Base-by-base conservation (phyloP, 23 red algal genomes). In the Agarophyton chilense region DNA sequence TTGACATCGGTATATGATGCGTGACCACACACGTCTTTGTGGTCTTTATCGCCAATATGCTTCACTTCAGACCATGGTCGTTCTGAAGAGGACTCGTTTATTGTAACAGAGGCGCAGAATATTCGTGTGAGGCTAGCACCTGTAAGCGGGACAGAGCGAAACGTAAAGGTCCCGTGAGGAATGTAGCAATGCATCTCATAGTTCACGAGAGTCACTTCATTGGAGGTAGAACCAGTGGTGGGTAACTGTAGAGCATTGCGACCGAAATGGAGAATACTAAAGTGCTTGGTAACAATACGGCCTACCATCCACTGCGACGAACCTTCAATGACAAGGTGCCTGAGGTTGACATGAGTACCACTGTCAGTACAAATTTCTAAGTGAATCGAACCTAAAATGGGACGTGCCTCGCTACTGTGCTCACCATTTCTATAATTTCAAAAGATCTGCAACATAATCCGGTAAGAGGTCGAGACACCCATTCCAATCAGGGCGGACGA, bases 21-120 rank as follows among this genome's bases (percentile, higher is more conserved):
- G 53, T 73, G 63, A 45, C 82, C 65, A 52, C 82, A 86, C 16
- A 86, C 82, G 40, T 86, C 14, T 14, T 54, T 32, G 65, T 73
- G 63, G 12, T 49, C 82, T 73, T 86, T 86, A 26, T 70, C 63
- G 0, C 72, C 45, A 49, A 86, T 86, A 12, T 68, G 12, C 63
- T 86, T 70, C 0, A 45, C 14, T 40, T 86, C 63, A 9, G 0
- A 49, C 39, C 44, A 86, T 40, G 61, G 33, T 46, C 51, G 36
- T 12, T 61, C 34, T 8, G 13, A 28, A 44, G 18, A 14, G 13
- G 11, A 10, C 7, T 17, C 12, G 4, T 0, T 16, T 10, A 63
- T 19, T 26, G 17, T 12, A 28, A 14, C 78, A 12, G 55, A 28
- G 11, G 78, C 78, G 52, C 47, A 82, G 24, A 82, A 63, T 9